phyloP scores from a whole-genome alignment of 306 rosid species.

The Fragaria vesca region DNA sequence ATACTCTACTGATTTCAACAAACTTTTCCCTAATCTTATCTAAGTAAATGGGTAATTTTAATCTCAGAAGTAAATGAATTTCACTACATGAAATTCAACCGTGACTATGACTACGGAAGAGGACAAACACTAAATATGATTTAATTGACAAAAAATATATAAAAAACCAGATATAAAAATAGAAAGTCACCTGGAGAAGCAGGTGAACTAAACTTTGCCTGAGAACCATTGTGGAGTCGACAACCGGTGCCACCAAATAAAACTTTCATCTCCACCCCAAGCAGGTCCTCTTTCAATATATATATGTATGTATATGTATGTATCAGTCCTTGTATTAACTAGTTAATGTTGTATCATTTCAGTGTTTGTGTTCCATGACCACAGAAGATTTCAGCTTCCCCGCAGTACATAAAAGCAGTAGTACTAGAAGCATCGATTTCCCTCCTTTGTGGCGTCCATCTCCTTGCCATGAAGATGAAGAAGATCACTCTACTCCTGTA shows the following conservation, averaged over 20 bases:
- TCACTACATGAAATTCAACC: too few species aligned
- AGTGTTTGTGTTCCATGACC: slow-evolving; percentile 5
- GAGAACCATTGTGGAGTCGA: background rate
- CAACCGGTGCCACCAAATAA: background rate
- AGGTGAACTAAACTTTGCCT: background rate
- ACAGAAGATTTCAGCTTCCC: slow-evolving; percentile 19
- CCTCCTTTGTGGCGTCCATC: slow-evolving; percentile 7
- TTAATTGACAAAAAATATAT: too few species aligned
- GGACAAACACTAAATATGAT: too few species aligned
- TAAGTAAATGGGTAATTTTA: too few species aligned
- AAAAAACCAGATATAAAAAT: background rate
- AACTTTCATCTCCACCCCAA: background rate
- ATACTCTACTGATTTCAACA: background rate
- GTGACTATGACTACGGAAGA: too few species aligned
- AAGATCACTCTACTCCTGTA: background rate
- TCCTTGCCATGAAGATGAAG: background rate
- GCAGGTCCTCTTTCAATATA: background rate
- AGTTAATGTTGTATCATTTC: background rate
- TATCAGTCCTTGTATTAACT: background rate
- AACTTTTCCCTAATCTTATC: too few species aligned
- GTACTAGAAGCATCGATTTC: background rate
- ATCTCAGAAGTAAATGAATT: too few species aligned
- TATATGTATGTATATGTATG: background rate
- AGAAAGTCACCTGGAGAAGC: background rate
- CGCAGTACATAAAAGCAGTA: background rate